Conservation (phyloP, 2,329 filamentous ascomycete genomes). For the Chaetomiaceae sp. region DNA sequence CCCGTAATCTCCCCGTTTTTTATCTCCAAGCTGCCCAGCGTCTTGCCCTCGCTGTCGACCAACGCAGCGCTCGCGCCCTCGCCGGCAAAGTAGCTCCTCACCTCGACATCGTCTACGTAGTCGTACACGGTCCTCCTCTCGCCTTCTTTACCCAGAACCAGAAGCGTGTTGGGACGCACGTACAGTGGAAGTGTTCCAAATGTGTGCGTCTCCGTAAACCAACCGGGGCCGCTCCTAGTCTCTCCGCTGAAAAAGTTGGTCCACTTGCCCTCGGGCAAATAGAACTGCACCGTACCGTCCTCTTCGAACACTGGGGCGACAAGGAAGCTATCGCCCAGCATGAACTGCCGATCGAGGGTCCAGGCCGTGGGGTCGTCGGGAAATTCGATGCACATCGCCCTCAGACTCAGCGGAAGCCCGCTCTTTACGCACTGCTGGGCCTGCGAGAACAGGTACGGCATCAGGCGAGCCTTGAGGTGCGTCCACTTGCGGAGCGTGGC, state of each 20-base stretch:
- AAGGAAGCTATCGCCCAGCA: constrained; percentile 63
- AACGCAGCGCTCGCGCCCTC: constrained; percentile 40
- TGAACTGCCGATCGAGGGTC: constrained; percentile 66
- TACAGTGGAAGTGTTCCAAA: constrained; percentile 57
- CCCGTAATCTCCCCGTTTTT: constrained; percentile 39
- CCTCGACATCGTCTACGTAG: constrained; percentile 44
- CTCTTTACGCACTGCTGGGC: constrained; percentile 28
- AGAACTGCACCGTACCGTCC: constrained; percentile 61
- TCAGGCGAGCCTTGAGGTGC: constrained; percentile 47
- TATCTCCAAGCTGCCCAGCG: constrained; percentile 39
- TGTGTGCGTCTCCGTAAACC: constrained; percentile 57
- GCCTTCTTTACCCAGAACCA: constrained; percentile 42
- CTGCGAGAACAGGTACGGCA: constrained; percentile 50
- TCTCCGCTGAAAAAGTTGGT: constrained; percentile 47
- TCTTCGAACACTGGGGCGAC: constrained; percentile 62
- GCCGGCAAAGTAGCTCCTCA: constrained; percentile 42
- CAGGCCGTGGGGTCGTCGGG: constrained; percentile 65
- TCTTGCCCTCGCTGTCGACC: constrained; percentile 41
- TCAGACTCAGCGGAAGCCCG: constrained; percentile 42
- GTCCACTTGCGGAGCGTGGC: constrained; percentile 46
- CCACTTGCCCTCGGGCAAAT: constrained; percentile 50
- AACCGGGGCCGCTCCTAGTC: constrained; percentile 47
- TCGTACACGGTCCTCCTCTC: constrained; percentile 44
- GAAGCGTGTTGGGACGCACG: constrained; percentile 49
- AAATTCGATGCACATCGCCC: constrained; percentile 66